Conservation (phyloP, 768 basidiomycete genomes). For the Boletus edulis region DNA sequence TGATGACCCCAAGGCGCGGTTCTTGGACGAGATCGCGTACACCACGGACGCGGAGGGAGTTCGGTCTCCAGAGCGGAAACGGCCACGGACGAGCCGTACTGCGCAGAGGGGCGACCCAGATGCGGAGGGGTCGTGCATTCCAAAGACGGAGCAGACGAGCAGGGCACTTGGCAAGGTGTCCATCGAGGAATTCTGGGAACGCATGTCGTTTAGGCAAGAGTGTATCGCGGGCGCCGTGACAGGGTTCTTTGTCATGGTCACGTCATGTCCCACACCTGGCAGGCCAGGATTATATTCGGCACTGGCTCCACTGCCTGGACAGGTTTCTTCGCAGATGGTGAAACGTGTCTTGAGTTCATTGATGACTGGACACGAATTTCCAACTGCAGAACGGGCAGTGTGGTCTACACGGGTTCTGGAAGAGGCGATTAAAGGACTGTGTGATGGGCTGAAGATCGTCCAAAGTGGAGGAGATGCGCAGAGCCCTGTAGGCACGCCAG, state of each 20-base stretch:
- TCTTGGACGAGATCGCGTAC: conserved; percentile 86
- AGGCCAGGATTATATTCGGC: conserved; percentile 17
- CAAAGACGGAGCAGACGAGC: conserved; percentile 32
- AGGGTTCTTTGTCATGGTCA: conserved; percentile 82
- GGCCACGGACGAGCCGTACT: conserved; percentile 36
- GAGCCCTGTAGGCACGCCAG: conserved; percentile 36
- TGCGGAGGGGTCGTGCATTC: conserved; percentile 2
- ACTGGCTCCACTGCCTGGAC: conserved; percentile 52
- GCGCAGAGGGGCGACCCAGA: conserved; percentile 18
- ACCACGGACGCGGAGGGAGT: conserved; percentile 59
- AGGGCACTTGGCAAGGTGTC: conserved; percentile 60
- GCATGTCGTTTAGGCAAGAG: conserved; percentile 95
- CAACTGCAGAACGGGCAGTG: conserved; percentile 57
- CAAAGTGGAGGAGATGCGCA: conserved; percentile 11
- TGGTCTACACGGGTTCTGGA: conserved; percentile 74
- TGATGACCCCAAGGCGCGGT: conserved; percentile 96
- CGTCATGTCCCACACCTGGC: conserved; percentile 31
- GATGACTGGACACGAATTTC: conserved; percentile 76
- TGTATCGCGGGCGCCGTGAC: conserved; percentile 88
- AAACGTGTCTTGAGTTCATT: conserved; percentile 69
- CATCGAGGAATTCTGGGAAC: conserved; percentile 91
- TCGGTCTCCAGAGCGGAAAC: conserved; percentile 62
- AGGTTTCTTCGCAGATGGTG: conserved; percentile 64
- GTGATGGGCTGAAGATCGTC: conserved; percentile 54
- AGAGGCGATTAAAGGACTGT: conserved; percentile 64